phyloP scores from a whole-genome alignment of 2,329 filamentous ascomycete genomes.

The Rutstroemia sp. region DNA sequence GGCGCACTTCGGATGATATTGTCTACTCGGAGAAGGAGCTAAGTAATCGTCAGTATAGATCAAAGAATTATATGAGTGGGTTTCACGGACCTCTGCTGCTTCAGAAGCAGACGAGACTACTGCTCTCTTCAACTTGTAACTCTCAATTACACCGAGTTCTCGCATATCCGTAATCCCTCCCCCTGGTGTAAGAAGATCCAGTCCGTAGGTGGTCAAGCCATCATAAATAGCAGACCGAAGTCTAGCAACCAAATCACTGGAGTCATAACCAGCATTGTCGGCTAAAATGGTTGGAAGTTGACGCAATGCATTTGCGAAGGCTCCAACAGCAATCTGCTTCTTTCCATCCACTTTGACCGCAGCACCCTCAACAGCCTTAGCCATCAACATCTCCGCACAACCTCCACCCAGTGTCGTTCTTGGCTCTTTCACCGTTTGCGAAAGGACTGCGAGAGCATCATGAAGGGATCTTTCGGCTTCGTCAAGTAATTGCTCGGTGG shows the following conservation, averaged over 20 bases:
- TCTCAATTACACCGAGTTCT: conserved; percentile 90
- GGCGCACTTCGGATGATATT: conserved; percentile 96
- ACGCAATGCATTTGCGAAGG: conserved; percentile 81
- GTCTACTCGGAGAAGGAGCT: conserved; percentile 89
- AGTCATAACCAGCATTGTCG: conserved; percentile 95
- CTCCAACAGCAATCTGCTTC: conserved; percentile 86
- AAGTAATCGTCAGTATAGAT: conserved; percentile 27
- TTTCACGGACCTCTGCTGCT: conserved; percentile 74
- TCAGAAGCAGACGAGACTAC: conserved; percentile 95
- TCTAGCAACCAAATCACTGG: conserved; percentile 84
- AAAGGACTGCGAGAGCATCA: conserved; percentile 91
- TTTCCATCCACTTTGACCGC: conserved; percentile 94
- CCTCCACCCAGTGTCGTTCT: conserved; percentile 91
- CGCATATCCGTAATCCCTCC: conserved; percentile 95
- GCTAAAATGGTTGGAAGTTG: conserved; percentile 95
- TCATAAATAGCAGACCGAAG: conserved; percentile 93
- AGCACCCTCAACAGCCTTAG: conserved; percentile 90
- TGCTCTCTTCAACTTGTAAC: conserved; percentile 97
- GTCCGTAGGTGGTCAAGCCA: conserved; percentile 82
- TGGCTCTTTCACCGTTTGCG: conserved; percentile 92
- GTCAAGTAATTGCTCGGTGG: conserved; percentile 92
- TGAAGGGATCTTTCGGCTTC: conserved; percentile 95
- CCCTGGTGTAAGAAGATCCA: conserved; percentile 83
- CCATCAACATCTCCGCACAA: conserved; percentile 98
- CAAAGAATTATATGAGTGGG: conserved; percentile 7